These are phyloP conservation scores for Collybiopsis luxurians DNA, from an alignment of 768 basidiomycete genomes.

Conservation along the genomic window DNA sequence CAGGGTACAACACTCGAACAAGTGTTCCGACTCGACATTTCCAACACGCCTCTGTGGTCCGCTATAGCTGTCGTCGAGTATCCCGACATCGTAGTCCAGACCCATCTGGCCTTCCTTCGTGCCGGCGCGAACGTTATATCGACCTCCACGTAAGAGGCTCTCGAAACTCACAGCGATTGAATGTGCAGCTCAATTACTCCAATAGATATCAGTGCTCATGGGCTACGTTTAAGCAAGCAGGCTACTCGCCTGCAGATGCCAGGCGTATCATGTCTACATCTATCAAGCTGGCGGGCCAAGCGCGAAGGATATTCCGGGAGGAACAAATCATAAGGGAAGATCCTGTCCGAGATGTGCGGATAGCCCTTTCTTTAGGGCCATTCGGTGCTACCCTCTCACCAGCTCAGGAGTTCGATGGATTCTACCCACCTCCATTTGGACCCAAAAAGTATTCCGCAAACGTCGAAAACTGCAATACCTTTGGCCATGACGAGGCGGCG, in stretches of 20 bases:
- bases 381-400: constrained; percentile 66
- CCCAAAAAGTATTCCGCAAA: constrained; percentile 43
- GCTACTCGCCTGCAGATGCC: constrained; percentile 43
- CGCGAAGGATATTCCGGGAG: constrained; percentile 32
- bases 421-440: constrained; percentile 76
- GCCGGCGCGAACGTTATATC: constrained; percentile 67
- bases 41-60: constrained; percentile 68
- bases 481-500: constrained; percentile 27
- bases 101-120: constrained; percentile 60
- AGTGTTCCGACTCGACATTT: constrained; percentile 42
- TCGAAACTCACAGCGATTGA: background rate
- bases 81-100: constrained; percentile 50
- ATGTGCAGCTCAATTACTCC: background rate
- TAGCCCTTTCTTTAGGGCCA: constrained; percentile 73
- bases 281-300: constrained; percentile 49
- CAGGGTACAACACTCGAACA: constrained; percentile 69
- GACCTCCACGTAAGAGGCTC: constrained; percentile 57
- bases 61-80: constrained; percentile 54
- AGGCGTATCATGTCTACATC: constrained; percentile 49
- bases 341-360: constrained; percentile 26
- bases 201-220: constrained; percentile 66
- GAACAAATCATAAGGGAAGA: constrained; percentile 15
- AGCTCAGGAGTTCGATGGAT: constrained; percentile 71
- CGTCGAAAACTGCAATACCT: constrained; percentile 40
- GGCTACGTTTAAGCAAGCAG: constrained; percentile 49